These are phyloP conservation scores for Erysimum cheiri DNA, from an alignment of 441 rosid genomes.

Conservation along the genomic window DNA sequence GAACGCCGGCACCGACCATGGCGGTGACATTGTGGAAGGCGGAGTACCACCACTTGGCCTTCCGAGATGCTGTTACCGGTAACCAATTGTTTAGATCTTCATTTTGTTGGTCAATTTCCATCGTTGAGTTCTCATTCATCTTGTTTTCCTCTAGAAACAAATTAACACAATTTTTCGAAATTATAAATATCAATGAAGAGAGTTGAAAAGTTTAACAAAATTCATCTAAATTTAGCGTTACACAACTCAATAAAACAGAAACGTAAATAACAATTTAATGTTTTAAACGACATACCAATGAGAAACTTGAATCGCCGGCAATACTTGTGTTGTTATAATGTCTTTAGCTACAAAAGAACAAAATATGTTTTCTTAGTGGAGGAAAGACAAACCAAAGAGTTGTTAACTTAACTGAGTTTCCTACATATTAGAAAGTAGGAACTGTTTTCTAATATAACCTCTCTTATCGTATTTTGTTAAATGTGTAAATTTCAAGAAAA, in stretches of 20 bases:
- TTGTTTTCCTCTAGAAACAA: not conserved
- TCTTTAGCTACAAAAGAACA: not conserved
- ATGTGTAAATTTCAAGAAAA: not conserved
- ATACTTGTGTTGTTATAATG: not conserved
- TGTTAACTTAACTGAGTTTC: not conserved
- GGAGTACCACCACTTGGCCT: not conserved
- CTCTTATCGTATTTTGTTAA: too few species aligned
- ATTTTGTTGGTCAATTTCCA: not conserved
- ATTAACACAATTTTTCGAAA: not conserved
- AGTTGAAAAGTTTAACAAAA: not conserved
- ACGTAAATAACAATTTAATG: not conserved
- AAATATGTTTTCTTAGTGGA: not conserved
- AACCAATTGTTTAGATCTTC: not conserved
- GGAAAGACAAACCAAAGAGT: not conserved
- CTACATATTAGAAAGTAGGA: too few species aligned
- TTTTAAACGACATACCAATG: not conserved
- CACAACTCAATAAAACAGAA: not conserved
- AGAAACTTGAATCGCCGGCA: not conserved
- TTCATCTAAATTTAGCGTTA: not conserved
- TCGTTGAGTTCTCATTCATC: conserved; percentile 4
- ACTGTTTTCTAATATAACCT: too few species aligned
- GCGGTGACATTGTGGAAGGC: conserved; percentile 13
- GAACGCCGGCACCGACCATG: conserved; percentile 2
- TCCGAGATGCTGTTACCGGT: not conserved
- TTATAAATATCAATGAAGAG: not conserved